phyloP scores from a whole-genome alignment of 768 basidiomycete genomes.

The Pulveroboletus sp. region DNA sequence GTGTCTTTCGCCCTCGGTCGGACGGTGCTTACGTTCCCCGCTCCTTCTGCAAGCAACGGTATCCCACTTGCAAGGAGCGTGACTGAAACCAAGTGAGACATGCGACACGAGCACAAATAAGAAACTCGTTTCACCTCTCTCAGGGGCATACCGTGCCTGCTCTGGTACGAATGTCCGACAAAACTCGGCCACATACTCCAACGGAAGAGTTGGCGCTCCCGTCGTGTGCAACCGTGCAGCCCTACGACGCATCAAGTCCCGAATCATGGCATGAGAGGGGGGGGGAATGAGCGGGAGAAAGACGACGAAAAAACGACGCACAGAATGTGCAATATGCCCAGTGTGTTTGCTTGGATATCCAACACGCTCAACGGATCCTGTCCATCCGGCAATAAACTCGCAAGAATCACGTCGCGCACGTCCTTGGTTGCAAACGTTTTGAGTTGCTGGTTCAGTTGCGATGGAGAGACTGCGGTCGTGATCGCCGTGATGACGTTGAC shows the following conservation, averaged over 20 bases:
- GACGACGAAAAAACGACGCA: slow-evolving; percentile 33
- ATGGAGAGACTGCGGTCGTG: slow-evolving; percentile 37
- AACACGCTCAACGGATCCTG: slow-evolving; percentile 65
- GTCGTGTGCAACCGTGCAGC: slow-evolving; percentile 51
- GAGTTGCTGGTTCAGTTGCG: slow-evolving; percentile 40
- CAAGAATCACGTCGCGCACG: slow-evolving; percentile 50
- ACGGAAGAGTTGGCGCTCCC: slow-evolving; percentile 37
- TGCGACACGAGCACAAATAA: neutral
- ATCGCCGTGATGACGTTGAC: slow-evolving; percentile 43
- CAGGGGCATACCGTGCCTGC: slow-evolving; percentile 62
- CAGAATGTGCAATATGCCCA: slow-evolving; percentile 72
- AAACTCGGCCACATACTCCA: slow-evolving; percentile 48
- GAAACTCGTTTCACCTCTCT: slow-evolving; percentile 46
- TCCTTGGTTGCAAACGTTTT: slow-evolving; percentile 51
- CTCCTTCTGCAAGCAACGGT: slow-evolving; percentile 40
- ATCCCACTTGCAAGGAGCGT: slow-evolving; percentile 65
- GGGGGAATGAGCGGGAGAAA: too few species aligned
- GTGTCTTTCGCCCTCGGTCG: neutral
- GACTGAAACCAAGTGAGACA: slow-evolving; percentile 38
- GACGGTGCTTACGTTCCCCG: slow-evolving; percentile 47
- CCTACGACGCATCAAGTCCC: slow-evolving; percentile 29
- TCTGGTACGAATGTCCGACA: slow-evolving; percentile 58
- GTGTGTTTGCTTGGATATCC: slow-evolving; percentile 50
- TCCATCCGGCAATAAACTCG: slow-evolving; percentile 49
- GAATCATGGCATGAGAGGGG: neutral